Conservation (phyloP, 2,329 filamentous ascomycete species). For the Sphaceloma murrayae region DNA sequence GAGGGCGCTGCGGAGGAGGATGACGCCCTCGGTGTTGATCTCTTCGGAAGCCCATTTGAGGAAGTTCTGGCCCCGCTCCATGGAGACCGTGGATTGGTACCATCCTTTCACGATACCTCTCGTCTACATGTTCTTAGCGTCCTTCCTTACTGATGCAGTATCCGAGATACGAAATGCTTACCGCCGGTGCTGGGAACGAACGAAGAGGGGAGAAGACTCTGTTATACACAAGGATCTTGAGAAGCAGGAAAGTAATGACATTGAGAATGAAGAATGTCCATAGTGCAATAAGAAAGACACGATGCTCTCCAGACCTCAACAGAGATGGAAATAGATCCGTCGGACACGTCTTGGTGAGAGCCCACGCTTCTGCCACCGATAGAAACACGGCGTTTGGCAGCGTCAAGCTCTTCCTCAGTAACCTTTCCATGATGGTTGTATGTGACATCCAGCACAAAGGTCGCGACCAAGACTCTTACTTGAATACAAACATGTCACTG, state of each 20-base stretch:
- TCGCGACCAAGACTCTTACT: too few relatives aligned
- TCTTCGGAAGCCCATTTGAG: slow-evolving; percentile 3
- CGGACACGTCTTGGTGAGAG: background rate
- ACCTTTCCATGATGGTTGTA: background rate
- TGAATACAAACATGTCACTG: too few relatives aligned
- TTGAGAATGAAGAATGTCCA: background rate
- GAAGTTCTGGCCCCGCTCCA: slow-evolving; percentile 4
- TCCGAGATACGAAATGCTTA: background rate
- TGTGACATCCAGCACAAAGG: too few relatives aligned
- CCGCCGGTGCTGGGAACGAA: background rate
- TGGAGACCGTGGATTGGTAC: slow-evolving; percentile 3
- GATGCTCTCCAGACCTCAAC: background rate
- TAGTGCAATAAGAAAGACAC: slow-evolving; percentile 1
- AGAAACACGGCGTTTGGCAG: slow-evolving; percentile 1
- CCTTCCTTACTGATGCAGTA: background rate
- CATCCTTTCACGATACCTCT: background rate
- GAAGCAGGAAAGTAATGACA: background rate
- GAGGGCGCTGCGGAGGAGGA: background rate
- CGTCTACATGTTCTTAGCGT: background rate
- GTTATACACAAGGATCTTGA: slow-evolving; percentile 4
- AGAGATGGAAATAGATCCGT: background rate
- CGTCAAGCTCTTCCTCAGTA: background rate
- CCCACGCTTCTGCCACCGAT: background rate
- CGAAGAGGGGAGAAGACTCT: slow-evolving; percentile 1
- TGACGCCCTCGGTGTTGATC: slow-evolving; percentile 4